Base-by-base conservation (phyloP, 768 basidiomycete species). In the Lentinula sp. region DNA sequence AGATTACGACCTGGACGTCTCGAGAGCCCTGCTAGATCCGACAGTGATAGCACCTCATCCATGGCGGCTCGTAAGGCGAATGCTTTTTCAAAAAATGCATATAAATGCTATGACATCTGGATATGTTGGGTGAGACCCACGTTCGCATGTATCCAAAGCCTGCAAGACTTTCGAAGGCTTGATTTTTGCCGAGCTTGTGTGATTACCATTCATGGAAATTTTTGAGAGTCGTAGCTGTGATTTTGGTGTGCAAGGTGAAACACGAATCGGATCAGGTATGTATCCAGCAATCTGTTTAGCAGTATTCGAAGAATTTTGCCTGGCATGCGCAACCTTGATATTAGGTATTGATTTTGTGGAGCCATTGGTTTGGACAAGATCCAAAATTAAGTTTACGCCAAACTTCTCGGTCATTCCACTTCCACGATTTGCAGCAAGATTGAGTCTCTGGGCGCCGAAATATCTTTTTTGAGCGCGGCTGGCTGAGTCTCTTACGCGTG, bases 361-460 rank as follows among this genome's bases (percentile, higher is more conserved):
- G 12, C 18, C 36, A 33, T 33, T 32, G 12, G 28, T 33, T 35
- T 16, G 15, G 35, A 35, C 28, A 18, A 15, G 12, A 13, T 35
- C 32, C 10, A 33, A 12, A 12, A 5, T 15, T 18, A 18, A 16
- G 15, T 7, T 32, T 16, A 5, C 32, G 28, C 15, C 10, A 9
- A 0, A 15, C 32, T 46, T 15, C 10, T 32, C 41, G 7, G 13
- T 20, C 13, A 10, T 33, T 18, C 50, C 49, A 23, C 28, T 33
- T 18, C 50, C 49, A 37, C 28, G 37, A n/a, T 36, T 52, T 52
- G 59, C 59, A 52, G 39, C 48, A 61, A 87, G 72, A 63, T 85
- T 73, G 37, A 89, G 76, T 32, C 83, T 79, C 64, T 85, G 83
- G 59, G 79, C 80, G 37, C 84, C 80, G 65, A 90, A 90, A 63